Evolutionary conservation across 768 basidiomycete genomes (phyloP), one percentile per base, ranked within the genome.

Genomic region (Xerocomus brunneocitrinus): DNA sequence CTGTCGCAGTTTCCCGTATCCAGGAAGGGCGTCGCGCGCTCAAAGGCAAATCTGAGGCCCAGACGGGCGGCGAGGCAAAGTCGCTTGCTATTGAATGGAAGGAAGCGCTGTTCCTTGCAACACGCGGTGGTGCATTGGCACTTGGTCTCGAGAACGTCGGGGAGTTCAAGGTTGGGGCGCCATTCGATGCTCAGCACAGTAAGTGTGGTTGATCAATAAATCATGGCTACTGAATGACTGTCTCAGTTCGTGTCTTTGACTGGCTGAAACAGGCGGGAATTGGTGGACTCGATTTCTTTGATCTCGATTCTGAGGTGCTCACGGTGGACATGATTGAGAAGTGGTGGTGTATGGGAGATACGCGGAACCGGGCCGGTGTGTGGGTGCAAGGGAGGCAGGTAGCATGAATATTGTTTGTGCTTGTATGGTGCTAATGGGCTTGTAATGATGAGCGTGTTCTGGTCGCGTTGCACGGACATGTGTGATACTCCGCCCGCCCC

Each of bases 301-400:
- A 81, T 49, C 56, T 61, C 45, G 50, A 58, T 50, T 6, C 49
- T 31, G 34, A 50, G 55, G 50, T 46, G 30, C 49, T 78, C 49
- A 70, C 69, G 7, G 62, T 73, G 40, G 86, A 85, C 47, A 72
- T 81, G 70, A 58, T 94, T 24, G 93, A 95, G 68, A 90, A 87
- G 64, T 94, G 93, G 93, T 95, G 91, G 90, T 89, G 89, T 60
- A 65, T 87, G 39, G 92, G 92, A 0, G 84, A 89, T 62, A 62
- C 62, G 5, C 75, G 78, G 47, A 94, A 94, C 69, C 78, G 89
- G 19, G 61, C 53, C 2, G 74, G 70, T 3, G 76, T 92, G 68
- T 95, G 90, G 88, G 77, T 94, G 3, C 89, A 91, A 67, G 91
- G 91, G 12, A 59, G 32, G 30, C 56, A n/a, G 36, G 50, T 65